Base-by-base conservation (phyloP, 345 rosid species). In the Excoecaria cochinchinensis region DNA sequence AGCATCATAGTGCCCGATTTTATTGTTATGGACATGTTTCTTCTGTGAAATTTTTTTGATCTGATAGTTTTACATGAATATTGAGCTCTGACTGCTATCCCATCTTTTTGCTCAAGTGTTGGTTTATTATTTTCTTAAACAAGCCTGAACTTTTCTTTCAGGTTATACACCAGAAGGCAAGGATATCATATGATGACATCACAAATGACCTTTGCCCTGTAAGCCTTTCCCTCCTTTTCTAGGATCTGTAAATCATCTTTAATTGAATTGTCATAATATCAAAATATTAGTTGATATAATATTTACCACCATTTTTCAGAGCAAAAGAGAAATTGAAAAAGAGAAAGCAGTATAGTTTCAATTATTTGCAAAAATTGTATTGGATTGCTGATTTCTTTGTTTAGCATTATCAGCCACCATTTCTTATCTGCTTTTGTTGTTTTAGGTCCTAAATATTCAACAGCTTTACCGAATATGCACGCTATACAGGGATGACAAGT, bases 191-290 rank as follows among this genome's bases (percentile, higher is more conserved):
- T 57, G 78, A 81, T 40, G 80, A 81, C 21, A 73, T 81, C 31
- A 16, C 60, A 36, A 63, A 38, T 80, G 83, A 80, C 53, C 83
- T 76, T 61, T 80, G 83, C 75, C 80, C 78, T 46, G 83, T 80
- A 76, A 51, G 62, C 16, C 71, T 71, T 50, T n/a, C 59, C 48
- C 64, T 42, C 64, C 22, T 39, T 7, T 6, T 48, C 14, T 44
- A 25, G 31, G 4, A 42, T 42, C 4, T 68, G 11, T 57, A 50
- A 14, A 68, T 50, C 24, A 65, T 14, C 42, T 31, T 6, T 21
- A 19, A 55, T 31, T 13, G 31, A 71, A 42, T 38, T 21, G 17
- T n/a, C 15, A 58, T 39, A 71, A 71, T 57, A 42, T 22, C 58
- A 21, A 53, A 36, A 44, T 11, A 42, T 10, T 42, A 21, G 42